Conservation (phyloP, 192 early-diverging fungal species). For the Ramicandelaber brevisporus region DNA sequence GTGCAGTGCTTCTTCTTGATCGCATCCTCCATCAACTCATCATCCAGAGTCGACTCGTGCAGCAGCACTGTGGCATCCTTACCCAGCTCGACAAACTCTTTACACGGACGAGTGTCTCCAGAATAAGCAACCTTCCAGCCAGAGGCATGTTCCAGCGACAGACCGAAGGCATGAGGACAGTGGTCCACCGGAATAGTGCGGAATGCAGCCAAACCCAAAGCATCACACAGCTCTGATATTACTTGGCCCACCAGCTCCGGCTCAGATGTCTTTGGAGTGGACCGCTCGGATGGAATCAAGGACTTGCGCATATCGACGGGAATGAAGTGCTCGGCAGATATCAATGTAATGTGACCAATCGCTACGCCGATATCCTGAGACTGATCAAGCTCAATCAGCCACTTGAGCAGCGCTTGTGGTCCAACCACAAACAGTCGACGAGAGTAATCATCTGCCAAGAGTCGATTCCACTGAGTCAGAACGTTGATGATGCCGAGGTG, state of each 20-base stretch:
- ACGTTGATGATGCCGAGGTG: slow-evolving; percentile 65
- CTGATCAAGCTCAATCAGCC: slow-evolving; percentile 15
- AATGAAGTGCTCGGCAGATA: slow-evolving; percentile 10
- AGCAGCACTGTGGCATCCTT: slow-evolving; percentile 47
- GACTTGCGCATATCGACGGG: not conserved
- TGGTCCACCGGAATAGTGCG: slow-evolving; percentile 52
- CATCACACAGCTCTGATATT: too few species aligned
- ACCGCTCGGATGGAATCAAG: not conserved
- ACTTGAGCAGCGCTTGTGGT: slow-evolving; percentile 15
- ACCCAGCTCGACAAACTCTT: slow-evolving; percentile 40
- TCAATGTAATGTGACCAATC: slow-evolving; percentile 12
- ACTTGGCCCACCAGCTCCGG: too few species aligned
- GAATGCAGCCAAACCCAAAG: slow-evolving; percentile 26
- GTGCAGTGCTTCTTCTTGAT: slow-evolving; percentile 63
- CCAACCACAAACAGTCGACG: slow-evolving; percentile 16
- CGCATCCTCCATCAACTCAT: slow-evolving; percentile 41
- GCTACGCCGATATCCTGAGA: slow-evolving; percentile 14
- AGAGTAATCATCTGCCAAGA: slow-evolving; percentile 7
- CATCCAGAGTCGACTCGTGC: slow-evolving; percentile 81
- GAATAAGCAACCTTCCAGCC: slow-evolving; percentile 75
- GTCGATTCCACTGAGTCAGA: slow-evolving; percentile 38
- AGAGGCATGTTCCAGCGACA: slow-evolving; percentile 34
- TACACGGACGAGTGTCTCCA: slow-evolving; percentile 76
- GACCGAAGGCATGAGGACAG: slow-evolving; percentile 55
- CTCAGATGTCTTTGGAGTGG: too few species aligned